Percentiles rank a stretch among this genome's conserved stretches.
These are phyloP conservation scores for Metschnikowia chrysomelidarum DNA, from an alignment of 805 yeast genomes.

Conservation along the genomic window DNA sequence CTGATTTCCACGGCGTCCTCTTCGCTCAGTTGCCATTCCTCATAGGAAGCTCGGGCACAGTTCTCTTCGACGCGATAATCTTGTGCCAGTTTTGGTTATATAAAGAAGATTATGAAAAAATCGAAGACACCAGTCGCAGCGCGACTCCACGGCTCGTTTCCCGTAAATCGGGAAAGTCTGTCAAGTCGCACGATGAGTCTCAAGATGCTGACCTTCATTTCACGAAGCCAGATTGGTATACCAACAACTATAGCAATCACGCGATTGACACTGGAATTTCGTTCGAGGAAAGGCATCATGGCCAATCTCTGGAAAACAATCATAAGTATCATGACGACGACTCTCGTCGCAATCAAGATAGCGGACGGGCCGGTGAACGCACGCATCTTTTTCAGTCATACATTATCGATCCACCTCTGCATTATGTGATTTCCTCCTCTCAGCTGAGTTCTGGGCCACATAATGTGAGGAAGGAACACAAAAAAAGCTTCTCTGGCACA, in stretches of 20 bases:
- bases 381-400: constrained; percentile 12
- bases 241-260: constrained; percentile 17
- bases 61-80: constrained; percentile 28
- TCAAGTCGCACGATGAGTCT: background rate
- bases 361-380: constrained; percentile 9
- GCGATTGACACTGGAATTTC: constrained; percentile 1
- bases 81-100: constrained; percentile 34
- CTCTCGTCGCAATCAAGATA: background rate
- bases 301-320: background rate
- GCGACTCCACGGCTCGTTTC: background rate
- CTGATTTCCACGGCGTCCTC: constrained; percentile 17
- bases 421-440: constrained; percentile 17
- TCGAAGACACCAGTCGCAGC: background rate
- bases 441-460: constrained; percentile 2
- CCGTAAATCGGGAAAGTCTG: background rate
- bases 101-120: background rate
- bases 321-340: too few species aligned
- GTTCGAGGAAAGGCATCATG: constrained; percentile 2
- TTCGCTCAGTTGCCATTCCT: constrained; percentile 21
- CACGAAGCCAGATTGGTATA: constrained; percentile 41
- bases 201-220: constrained; percentile 23
- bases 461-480: constrained; percentile 3
- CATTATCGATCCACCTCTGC: constrained; percentile 17
- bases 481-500: constrained; percentile 20
- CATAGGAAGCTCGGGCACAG: constrained; percentile 25